Base-by-base conservation (phyloP, 139 green algal species). In the Trebouxia sp. region DNA sequence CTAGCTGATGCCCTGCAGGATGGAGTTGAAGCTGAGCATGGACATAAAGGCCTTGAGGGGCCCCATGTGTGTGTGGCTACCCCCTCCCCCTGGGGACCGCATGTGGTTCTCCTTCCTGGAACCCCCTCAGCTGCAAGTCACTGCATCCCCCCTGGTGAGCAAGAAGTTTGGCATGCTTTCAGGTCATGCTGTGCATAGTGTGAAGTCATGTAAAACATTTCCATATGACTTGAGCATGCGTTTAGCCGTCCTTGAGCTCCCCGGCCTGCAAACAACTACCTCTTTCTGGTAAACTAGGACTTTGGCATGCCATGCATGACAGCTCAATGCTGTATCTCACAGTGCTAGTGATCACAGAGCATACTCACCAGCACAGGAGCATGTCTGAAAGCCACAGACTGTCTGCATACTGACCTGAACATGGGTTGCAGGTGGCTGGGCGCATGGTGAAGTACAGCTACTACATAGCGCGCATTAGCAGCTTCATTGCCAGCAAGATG, bases 51-150 rank as follows among this genome's bases (percentile, higher is more conserved):
- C 56, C 20, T 74, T 92, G 39, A 74, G 87, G 75, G 88, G 86
- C 37, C 76, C 76, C 1, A 67, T 92, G 72, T 66, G 56, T 50
- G 84, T 69, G 15, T 92, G 86, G 86, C 38, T 92, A 41, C 88
- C 88, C 24, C 88, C 88, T 6, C 86, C 88, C 0, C 88, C 88
- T 0, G 87, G 87, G 48, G 80, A 91, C 66, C 84, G 88, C 37
- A 74, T 89, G 9, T 92, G 88, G 69, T 88, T 78, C 51, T 83
- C 82, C 26, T 92, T 92, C 80, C 45, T 91, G 30, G 35, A 75
- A 3, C 65, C 85, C 20, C 88, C 86, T 12, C 62, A 76, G 20
- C 78, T 92, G 22, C 43, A 75, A 42, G 43, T 86, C 17, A 62
- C 55, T 6, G 88, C 82, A 9, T 65, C 51, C 1, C 86, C 86